Percentiles rank a stretch among this genome's conserved stretches.
Conservation (phyloP, 805 yeast genomes). For the Metschnikowia corniflorae region DNA sequence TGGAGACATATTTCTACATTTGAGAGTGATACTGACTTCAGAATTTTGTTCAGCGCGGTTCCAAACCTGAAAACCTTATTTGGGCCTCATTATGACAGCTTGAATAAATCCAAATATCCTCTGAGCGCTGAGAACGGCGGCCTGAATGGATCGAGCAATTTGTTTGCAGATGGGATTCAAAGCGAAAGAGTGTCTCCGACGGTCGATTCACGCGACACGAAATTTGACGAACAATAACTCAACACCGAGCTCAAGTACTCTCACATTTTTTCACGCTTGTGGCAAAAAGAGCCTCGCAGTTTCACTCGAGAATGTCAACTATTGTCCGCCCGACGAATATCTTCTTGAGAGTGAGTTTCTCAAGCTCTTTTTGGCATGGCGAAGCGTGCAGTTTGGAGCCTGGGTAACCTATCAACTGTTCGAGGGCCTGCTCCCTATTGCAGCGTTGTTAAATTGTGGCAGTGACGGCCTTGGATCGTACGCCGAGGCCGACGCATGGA, state of each 20-base stretch:
- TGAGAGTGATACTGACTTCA: conserved; percentile 39
- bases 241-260: conserved; percentile 39
- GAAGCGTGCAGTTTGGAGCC: too few species aligned
- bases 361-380: too few species aligned
- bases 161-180: conserved; percentile 9
- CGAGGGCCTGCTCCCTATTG: too few species aligned
- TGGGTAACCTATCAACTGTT: too few species aligned
- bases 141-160: conserved; percentile 2
- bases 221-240: conserved; percentile 20
- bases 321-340: conserved; percentile 36
- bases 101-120: background rate
- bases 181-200: background rate
- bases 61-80: conserved; percentile 44
- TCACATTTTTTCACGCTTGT: conserved; percentile 42
- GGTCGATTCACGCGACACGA: conserved; percentile 3
- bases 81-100: conserved; percentile 38
- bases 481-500: too few species aligned
- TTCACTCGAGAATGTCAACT: conserved; percentile 45
- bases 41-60: conserved; percentile 37
- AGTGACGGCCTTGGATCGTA: too few species aligned
- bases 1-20: conserved; percentile 42
- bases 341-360: conserved; percentile 27
- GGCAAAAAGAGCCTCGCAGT: conserved; percentile 42
- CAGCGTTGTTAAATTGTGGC: too few species aligned
- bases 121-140: background rate